phyloP scores from a whole-genome alignment of 2,329 filamentous ascomycete genomes.

The Fusarium sp. region DNA sequence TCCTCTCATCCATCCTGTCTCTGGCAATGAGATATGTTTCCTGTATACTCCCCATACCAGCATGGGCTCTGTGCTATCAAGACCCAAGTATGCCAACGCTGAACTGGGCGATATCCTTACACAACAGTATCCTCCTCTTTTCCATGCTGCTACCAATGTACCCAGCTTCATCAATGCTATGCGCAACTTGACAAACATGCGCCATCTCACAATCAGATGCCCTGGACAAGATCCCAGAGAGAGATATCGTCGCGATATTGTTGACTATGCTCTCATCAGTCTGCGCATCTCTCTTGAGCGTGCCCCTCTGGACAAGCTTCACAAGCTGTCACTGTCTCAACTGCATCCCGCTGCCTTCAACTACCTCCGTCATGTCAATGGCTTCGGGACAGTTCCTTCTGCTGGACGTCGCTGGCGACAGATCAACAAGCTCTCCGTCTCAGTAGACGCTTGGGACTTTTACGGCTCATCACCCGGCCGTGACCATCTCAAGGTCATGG shows the following conservation, averaged over 20 bases:
- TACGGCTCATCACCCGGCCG: conserved; percentile 67
- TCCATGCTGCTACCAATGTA: conserved; percentile 90
- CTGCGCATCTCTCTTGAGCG: conserved; percentile 85
- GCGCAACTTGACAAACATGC: conserved; percentile 73
- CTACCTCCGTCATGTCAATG: conserved; percentile 79
- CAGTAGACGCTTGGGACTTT: conserved; percentile 77
- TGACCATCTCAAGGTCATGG: conserved; percentile 81
- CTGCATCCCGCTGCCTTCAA: conserved; percentile 81
- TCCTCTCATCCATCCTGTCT: conserved; percentile 82
- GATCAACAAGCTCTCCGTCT: conserved; percentile 78
- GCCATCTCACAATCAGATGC: conserved; percentile 80
- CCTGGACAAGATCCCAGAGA: conserved; percentile 76
- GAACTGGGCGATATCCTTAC: conserved; percentile 85
- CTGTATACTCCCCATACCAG: conserved; percentile 82
- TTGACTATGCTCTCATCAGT: conserved; percentile 91
- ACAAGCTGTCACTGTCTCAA: conserved; percentile 76
- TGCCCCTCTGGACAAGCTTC: conserved; percentile 71
- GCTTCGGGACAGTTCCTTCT: conserved; percentile 79
- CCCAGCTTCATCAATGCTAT: conserved; percentile 84
- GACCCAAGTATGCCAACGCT: conserved; percentile 82
- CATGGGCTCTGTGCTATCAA: conserved; percentile 67
- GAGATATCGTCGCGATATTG: conserved; percentile 78
- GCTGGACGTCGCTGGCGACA: conserved; percentile 80
- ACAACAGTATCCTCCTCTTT: conserved; percentile 87
- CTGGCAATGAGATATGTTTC: conserved; percentile 82